phyloP scores from a whole-genome alignment of 1,284 basidiomycete genomes.

The Ustilago sp. region DNA sequence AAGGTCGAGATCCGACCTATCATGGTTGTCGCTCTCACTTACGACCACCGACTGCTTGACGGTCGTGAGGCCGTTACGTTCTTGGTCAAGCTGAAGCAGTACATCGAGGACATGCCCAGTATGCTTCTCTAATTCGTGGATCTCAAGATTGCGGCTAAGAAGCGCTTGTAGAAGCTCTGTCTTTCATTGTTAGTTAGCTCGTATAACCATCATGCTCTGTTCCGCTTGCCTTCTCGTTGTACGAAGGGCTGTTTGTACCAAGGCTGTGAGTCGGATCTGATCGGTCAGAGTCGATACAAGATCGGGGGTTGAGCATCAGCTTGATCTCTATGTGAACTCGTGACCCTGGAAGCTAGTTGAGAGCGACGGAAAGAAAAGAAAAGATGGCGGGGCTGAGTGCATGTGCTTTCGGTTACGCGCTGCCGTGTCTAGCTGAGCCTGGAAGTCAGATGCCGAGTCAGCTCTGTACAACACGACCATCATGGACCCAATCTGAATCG shows the following conservation, averaged over 20 bases:
- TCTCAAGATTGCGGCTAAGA: too few species aligned
- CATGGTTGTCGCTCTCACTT: slow-evolving; percentile 87
- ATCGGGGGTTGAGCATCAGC: not conserved
- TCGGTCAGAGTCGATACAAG: not conserved
- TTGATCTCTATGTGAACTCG: not conserved
- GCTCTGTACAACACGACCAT: not conserved
- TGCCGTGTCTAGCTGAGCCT: not conserved
- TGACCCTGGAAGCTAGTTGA: not conserved
- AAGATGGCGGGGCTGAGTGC: slow-evolving; percentile 3
- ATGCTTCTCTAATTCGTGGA: slow-evolving; percentile 56
- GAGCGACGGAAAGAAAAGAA: not conserved
- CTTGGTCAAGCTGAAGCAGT: slow-evolving; percentile 79
- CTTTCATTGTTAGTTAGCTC: not conserved
- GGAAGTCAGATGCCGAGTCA: not conserved
- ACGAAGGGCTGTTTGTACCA: not conserved
- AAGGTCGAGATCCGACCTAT: slow-evolving; percentile 86
- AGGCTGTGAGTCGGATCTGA: not conserved
- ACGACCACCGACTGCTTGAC: slow-evolving; percentile 95
- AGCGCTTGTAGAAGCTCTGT: not conserved
- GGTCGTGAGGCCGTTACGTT: slow-evolving; percentile 97
- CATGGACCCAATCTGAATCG: not conserved
- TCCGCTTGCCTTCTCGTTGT: not conserved
- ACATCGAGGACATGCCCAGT: slow-evolving; percentile 68
- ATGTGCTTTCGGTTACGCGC: not conserved
- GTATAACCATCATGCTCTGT: slow-evolving; percentile 8